Base-by-base conservation (phyloP, 768 basidiomycete species). In the Lepiota brunneoincarnata region DNA sequence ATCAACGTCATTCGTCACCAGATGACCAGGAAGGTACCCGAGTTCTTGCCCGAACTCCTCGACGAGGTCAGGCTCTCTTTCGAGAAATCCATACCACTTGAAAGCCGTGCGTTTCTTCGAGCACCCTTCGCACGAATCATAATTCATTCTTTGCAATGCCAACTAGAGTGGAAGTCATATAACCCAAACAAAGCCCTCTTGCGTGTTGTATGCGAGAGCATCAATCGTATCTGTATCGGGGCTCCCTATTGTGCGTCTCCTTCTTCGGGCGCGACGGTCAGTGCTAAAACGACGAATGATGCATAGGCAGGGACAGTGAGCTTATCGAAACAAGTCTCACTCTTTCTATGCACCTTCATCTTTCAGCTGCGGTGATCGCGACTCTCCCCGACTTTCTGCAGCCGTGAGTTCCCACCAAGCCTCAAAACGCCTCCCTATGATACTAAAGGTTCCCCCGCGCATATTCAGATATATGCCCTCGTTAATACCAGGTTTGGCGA, bases 221-320 rank as follows among this genome's bases (percentile, higher is more conserved):
- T 64, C 49, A 79, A 76, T 57, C 72, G 82, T 15, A 39, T 73
- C 0, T 77, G 82, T 47, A 75, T 83, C 2, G 82, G 81, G 0
- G 62, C 71, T 23, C 78, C 79, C 1, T 49, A 77, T 2, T 81
- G 80, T 80, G 39, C 14, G 74, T 67, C 37, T 38, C 21, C 24
- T 38, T 56, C 17, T 3, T 15, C 15, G 17, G 10, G 2, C 17
- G 14, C 12, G 6, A 18, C n/a, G 11, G 4, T n/a, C 31, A 18
- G 10, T 11, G 45, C 34, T 47, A 11, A 47, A 4, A 6, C 10
- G 6, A 12, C 7, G 12, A 2, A 17, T 15, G 39, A 81, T 79
- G 78, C 60, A 63, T 71, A 1, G 59, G 79, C 54, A 59, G 61
- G 10, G 75, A 74, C 28, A 81, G 74, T 52, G 63, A 68, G n/a